These are phyloP conservation scores for Bruguiera parviflora DNA, from an alignment of 345 rosid species.

Conservation along the genomic window DNA sequence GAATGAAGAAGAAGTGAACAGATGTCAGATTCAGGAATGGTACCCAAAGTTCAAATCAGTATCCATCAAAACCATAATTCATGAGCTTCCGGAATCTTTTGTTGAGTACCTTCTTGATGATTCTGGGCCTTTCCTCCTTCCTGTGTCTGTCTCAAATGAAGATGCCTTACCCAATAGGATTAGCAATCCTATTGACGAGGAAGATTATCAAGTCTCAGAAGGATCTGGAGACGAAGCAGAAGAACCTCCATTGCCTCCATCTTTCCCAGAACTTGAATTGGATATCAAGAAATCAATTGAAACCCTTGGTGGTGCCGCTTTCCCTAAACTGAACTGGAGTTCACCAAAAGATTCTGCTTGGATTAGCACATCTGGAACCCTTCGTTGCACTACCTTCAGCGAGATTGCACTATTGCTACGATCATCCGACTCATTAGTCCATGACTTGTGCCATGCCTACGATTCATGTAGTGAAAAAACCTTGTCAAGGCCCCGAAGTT, in stretches of 20 bases:
- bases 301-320: slow-evolving; percentile 59
- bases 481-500: slow-evolving; percentile 49
- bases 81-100: slow-evolving; percentile 71
- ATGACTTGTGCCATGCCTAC: slow-evolving; percentile 73
- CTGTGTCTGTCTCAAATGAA: slow-evolving; percentile 50
- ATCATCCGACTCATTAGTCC: slow-evolving; percentile 69
- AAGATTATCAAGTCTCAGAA: slow-evolving; percentile 57
- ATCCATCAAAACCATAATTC: slow-evolving; percentile 66
- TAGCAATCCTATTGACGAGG: slow-evolving; percentile 60
- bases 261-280: slow-evolving; percentile 68
- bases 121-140: slow-evolving; percentile 70
- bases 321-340: slow-evolving; percentile 90
- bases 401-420: slow-evolving; percentile 64
- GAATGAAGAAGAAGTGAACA: slow-evolving; percentile 67
- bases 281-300: slow-evolving; percentile 58
- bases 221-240: slow-evolving; percentile 71
- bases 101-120: slow-evolving; percentile 68
- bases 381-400: slow-evolving; percentile 59
- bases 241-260: slow-evolving; percentile 35
- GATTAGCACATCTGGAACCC: slow-evolving; percentile 69
- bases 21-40: slow-evolving; percentile 88
- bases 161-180: slow-evolving; percentile 79
- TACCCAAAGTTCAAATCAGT: slow-evolving; percentile 67
- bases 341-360: slow-evolving; percentile 90
- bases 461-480: slow-evolving; percentile 57